These are phyloP conservation scores for Starmerella lactis-condensi DNA, from an alignment of 805 yeast genomes.

Conservation along the genomic window DNA sequence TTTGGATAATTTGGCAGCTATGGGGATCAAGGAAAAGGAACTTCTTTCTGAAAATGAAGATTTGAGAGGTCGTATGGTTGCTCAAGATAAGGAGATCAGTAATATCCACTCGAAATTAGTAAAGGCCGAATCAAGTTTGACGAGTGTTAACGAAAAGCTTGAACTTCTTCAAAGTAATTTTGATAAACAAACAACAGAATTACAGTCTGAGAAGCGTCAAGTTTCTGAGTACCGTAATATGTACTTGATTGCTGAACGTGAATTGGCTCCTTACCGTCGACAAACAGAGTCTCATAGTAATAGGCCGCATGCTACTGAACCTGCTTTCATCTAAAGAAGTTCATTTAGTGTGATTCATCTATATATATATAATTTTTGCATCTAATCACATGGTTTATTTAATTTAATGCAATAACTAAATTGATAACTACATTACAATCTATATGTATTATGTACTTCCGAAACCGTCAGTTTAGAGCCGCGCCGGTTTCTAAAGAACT, in stretches of 20 bases:
- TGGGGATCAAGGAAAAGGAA: conserved; percentile 15
- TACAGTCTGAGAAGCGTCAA: conserved; percentile 37
- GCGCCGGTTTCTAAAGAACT: no score
- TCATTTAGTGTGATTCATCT: no score
- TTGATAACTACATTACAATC: no score
- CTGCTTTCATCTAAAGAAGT: conserved; percentile 3
- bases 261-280: conserved; percentile 25
- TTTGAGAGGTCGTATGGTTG: conserved; percentile 15
- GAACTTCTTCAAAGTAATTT: no score
- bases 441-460: no score
- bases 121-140: no score
- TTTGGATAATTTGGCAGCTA: conserved; percentile 24
- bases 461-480: no score
- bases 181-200: no score
- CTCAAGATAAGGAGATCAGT: conserved; percentile 17
- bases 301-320: neutral
- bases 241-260: conserved; percentile 32
- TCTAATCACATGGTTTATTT: no score
- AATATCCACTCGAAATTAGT: conserved; percentile 34
- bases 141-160: no score
- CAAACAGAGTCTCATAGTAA: conserved; percentile 1
- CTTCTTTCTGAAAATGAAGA: conserved; percentile 15
- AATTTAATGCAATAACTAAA: no score
- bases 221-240: conserved; percentile 32
- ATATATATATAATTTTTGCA: no score